Conservation (phyloP, 768 basidiomycete species). For the Rhodosporidiobolus odoratus region DNA sequence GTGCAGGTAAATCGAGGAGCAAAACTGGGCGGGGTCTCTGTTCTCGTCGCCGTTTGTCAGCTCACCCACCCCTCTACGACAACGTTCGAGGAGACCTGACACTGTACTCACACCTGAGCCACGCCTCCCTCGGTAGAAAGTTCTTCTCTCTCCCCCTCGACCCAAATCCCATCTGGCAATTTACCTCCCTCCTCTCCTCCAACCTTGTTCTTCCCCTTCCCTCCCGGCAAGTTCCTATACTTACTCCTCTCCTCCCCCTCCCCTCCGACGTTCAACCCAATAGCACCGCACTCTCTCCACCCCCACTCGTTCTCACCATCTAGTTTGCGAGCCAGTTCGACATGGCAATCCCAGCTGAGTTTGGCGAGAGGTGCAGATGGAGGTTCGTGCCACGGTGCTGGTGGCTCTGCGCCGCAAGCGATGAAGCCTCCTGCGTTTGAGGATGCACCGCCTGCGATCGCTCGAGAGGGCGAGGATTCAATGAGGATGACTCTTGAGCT, state of each 20-base stretch:
- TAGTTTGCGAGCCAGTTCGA: conserved; percentile 47
- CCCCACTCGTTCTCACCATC: conserved; percentile 50
- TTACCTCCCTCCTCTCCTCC: background rate
- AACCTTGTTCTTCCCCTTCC: background rate
- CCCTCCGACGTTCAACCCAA: conserved; percentile 42
- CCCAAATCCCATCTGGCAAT: conserved; percentile 4
- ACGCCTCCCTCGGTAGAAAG: conserved; percentile 26
- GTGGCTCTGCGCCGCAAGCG: conserved; percentile 50
- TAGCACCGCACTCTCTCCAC: conserved; percentile 38
- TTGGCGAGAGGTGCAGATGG: conserved; percentile 45
- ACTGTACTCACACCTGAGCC: conserved; percentile 25
- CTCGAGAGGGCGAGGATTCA: conserved; percentile 46
- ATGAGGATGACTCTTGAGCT: conserved; percentile 49
- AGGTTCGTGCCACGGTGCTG: conserved; percentile 46
- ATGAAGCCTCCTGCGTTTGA: conserved; percentile 50
- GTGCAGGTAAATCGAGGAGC: conserved; percentile 7
- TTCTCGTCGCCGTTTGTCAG: no score
- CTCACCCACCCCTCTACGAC: no score
- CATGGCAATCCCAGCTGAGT: conserved; percentile 50
- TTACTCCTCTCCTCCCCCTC: conserved; percentile 19
- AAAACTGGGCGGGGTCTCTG: conserved; percentile 33
- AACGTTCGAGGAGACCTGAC: background rate
- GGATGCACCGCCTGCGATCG: conserved; percentile 48
- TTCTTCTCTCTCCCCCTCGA: conserved; percentile 27
- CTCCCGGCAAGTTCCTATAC: conserved; percentile 37